Evolutionary conservation across 768 basidiomycete species (phyloP), one percentile per base, ranked within the genome.

Genomic region (Termitomyces sp.): DNA sequence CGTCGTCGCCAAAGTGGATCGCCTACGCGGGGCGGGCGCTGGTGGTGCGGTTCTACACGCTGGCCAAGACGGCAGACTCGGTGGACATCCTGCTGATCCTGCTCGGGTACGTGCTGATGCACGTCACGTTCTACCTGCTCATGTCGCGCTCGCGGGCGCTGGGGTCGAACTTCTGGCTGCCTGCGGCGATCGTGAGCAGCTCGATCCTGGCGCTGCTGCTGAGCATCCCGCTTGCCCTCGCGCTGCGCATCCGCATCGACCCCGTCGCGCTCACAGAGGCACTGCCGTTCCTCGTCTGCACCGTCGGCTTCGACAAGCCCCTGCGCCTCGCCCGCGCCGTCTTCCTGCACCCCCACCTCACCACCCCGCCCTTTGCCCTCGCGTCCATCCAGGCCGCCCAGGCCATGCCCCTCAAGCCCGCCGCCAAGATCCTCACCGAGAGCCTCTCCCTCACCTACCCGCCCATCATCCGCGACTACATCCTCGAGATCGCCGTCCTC

Each of bases 271-370:
- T 99, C 50, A 93, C 91, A 10, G 97, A 99, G 70, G 96, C 97
- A 0, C 81, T 99, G 0, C 97, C 97, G 0, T 98, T 98, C 85
- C 78, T 98, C 48, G 95, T 99, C 37, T 96, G 96, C 70, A 97
- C 94, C 1, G 86, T 99, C 58, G 96, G 96, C 7, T 99, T 98
- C 70, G 97, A 99, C 73, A 98, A 99, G 70, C 96, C 95, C 0
- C 85, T 96, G 46, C 83, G 91, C 7, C 85, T 99, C 26, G 95
- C 94, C 2, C 81, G 87, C 12, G 88, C 94, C 2, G 91, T 98
- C 15, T 92, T 98, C 73, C 80, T 83, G 30, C 90, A 94, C 63
- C 91, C 89, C 2, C 82, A 89, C 48, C 71, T 85, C 37, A 72
- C 78, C 49, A 68, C 75, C 51, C 68, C 79, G 56, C 66, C 69